Evolutionary conservation across 768 basidiomycete species (phyloP).

Genomic region (Cystobasidium ongulense): DNA sequence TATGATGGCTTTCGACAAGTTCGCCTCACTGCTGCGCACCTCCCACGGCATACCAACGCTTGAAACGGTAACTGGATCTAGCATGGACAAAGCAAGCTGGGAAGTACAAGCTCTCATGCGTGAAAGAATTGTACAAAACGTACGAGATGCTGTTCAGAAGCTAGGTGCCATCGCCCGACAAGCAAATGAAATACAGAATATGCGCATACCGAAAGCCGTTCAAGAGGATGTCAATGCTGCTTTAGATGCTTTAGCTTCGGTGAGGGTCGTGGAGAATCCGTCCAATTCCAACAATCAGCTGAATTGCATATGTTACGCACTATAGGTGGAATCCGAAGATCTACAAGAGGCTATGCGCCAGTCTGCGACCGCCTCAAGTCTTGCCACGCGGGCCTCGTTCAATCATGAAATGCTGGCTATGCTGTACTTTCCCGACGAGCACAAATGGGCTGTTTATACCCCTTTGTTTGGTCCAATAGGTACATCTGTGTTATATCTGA

Average conservation of each 20-base stretch:
- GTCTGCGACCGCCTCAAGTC: slow-evolving; percentile 58
- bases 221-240: slow-evolving; percentile 62
- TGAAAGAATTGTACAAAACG: slow-evolving; percentile 61
- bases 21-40: slow-evolving; percentile 62
- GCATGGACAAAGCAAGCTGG: slow-evolving; percentile 54
- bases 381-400: slow-evolving; percentile 83
- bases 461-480: slow-evolving; percentile 81
- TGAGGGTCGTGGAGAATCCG: slow-evolving; percentile 46
- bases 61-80: slow-evolving; percentile 50
- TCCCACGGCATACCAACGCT: slow-evolving; percentile 72
- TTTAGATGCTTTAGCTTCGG: slow-evolving; percentile 64
- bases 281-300: not conserved
- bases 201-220: slow-evolving; percentile 79
- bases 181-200: slow-evolving; percentile 75
- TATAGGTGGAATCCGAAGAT: not conserved
- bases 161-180: slow-evolving; percentile 73
- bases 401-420: slow-evolving; percentile 92
- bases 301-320: not conserved
- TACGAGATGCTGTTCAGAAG: slow-evolving; percentile 61
- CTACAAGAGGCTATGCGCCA: slow-evolving; percentile 49
- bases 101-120: slow-evolving; percentile 73
- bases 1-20: slow-evolving; percentile 55
- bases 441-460: slow-evolving; percentile 93
- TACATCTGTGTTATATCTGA: not conserved
- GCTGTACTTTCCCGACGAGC: slow-evolving; percentile 94